Evolutionary conservation across 768 basidiomycete genomes (phyloP), one percentile per base, ranked within the genome.

Genomic region (Amanita thiersii): DNA sequence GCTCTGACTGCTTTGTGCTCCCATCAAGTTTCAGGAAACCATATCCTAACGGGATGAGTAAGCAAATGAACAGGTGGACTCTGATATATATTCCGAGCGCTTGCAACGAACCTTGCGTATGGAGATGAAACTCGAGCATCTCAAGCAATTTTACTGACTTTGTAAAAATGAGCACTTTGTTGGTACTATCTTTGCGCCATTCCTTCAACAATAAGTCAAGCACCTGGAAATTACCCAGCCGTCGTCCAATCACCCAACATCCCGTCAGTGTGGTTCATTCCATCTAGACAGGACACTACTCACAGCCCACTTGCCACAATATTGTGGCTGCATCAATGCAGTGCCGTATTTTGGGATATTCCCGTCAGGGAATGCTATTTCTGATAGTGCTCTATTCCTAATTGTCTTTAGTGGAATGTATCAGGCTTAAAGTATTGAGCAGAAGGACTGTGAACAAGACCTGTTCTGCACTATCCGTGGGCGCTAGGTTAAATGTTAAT

Each of bases 161-260:
- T 2, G 91, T 92, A 61, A 97, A 97, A 44, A 97, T 80, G 31
- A 97, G 68, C 29, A 96, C 89, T 62, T 96, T 97, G 61, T 87
- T 92, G 0, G 72, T 68, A 5, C 52, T 52, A 35, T 80, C 78
- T 50, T 73, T 74, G 52, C 73, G 72, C 75, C 81, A 81, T 33
- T 80, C 72, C 35, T 70, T 72, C 15, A 97, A 64, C 2, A 86
- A 63, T 5, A 67, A 64, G 44, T 80, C 69, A 5, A 92, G 64
- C 0, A 87, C 75, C 86, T 91, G 48, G 1, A 4, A n/a, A n/a
- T 2, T 19, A 36, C 12, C 34, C 32, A 24, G 10, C 14, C 14
- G 21, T 23, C 15, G 19, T 23, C n/a, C n/a, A n/a, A n/a, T n/a
- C n/a, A n/a, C n/a, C n/a, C 25, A n/a, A n/a, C n/a, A n/a, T n/a